phyloP scores from a whole-genome alignment of 2,329 filamentous ascomycete species.

The Epichloe amarillans region DNA sequence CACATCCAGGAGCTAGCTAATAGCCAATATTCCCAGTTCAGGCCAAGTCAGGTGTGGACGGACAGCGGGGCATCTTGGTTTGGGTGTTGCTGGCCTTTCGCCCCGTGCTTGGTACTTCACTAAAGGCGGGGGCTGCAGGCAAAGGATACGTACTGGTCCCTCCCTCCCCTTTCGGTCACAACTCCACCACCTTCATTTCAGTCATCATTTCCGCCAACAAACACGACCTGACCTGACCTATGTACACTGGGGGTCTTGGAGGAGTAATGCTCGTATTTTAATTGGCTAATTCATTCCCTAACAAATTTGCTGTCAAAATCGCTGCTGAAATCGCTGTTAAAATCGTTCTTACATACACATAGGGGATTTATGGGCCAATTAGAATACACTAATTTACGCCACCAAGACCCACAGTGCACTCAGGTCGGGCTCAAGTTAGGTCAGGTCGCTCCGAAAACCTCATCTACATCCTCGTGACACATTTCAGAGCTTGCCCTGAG shows the following conservation, averaged over 20 bases:
- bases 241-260: too few relatives aligned
- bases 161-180: not conserved
- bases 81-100: not conserved
- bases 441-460: too few relatives aligned
- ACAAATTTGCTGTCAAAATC: too few relatives aligned
- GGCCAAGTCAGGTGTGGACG: not conserved
- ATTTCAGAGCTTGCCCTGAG: not conserved
- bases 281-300: too few relatives aligned
- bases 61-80: constrained; percentile 2
- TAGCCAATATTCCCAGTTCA: not conserved
- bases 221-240: too few relatives aligned
- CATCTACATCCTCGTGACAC: not conserved
- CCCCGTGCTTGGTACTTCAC: not conserved
- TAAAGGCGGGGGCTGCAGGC: not conserved
- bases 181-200: not conserved
- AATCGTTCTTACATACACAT: too few relatives aligned
- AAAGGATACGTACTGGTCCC: not conserved
- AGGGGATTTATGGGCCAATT: too few relatives aligned
- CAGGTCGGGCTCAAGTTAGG: too few relatives aligned
- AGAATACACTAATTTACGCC: too few relatives aligned
- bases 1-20: not conserved
- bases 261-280: too few relatives aligned
- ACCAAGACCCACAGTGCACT: too few relatives aligned
- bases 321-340: too few relatives aligned
- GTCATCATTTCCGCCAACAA: not conserved